Conservation (phyloP, 768 basidiomycete genomes). For the Hericium rajendrae region DNA sequence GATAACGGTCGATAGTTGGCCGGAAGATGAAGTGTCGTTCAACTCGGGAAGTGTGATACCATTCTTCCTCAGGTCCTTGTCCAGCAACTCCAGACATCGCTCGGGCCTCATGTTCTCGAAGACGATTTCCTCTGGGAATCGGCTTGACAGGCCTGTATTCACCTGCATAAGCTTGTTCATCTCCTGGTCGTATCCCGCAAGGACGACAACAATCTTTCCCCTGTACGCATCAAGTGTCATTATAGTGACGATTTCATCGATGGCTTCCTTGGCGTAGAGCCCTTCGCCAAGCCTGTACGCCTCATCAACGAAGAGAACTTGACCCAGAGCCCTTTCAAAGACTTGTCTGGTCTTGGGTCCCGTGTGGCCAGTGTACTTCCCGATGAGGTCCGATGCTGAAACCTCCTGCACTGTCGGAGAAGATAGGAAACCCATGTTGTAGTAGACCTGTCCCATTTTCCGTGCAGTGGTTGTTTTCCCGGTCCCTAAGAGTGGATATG, state of each 20-base stretch:
- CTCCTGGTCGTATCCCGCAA: conserved; percentile 62
- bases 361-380: conserved; percentile 61
- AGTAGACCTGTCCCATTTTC: conserved; percentile 54
- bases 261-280: conserved; percentile 58
- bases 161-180: conserved; percentile 50
- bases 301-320: conserved; percentile 64
- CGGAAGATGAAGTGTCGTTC: conserved; percentile 20
- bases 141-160: conserved; percentile 57
- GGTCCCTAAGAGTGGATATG: conserved; percentile 27
- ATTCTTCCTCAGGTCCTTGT: conserved; percentile 36
- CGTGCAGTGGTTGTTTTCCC: conserved; percentile 56
- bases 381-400: conserved; percentile 61
- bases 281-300: conserved; percentile 56
- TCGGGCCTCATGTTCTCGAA: conserved; percentile 43
- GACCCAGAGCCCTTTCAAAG: conserved; percentile 57
- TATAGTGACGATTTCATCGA: conserved; percentile 59
- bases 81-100: conserved; percentile 40
- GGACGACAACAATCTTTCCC: conserved; percentile 54
- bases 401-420: conserved; percentile 49
- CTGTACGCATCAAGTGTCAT: conserved; percentile 50
- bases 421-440: conserved; percentile 49
- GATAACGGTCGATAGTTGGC: conserved; percentile 31
- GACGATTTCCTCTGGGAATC: conserved; percentile 51
- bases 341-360: conserved; percentile 53
- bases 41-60: conserved; percentile 30